Percentiles rank a stretch among this genome's conserved stretches.
These are phyloP conservation scores for Mollisia scopiformis DNA, from an alignment of 2,329 filamentous ascomycete genomes.

Conservation along the genomic window DNA sequence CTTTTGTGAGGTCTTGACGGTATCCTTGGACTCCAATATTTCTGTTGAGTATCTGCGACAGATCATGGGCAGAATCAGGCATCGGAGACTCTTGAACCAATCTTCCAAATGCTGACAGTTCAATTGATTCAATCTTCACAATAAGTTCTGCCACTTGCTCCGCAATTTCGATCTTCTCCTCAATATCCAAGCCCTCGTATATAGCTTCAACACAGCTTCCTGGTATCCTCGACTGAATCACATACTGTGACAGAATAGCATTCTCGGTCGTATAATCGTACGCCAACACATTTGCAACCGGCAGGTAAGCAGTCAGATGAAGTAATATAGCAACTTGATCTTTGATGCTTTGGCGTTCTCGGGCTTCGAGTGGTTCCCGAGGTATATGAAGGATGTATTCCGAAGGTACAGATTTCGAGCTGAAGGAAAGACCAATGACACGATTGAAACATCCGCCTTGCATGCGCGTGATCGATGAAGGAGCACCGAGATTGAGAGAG, in stretches of 20 bases:
- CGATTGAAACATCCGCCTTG: slow-evolving; percentile 1
- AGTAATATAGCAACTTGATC: background rate
- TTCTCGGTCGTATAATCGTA: slow-evolving; percentile 9
- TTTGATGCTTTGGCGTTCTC: background rate
- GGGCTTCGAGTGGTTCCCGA: background rate
- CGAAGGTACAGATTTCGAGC: background rate
- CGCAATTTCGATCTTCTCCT: background rate
- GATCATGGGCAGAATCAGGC: background rate
- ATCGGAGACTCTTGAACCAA: background rate
- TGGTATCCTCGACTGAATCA: slow-evolving; percentile 11
- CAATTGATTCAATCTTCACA: background rate
- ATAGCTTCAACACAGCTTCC: background rate
- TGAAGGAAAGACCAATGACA: slow-evolving; percentile 1
- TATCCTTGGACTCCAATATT: background rate
- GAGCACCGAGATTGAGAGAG: background rate
- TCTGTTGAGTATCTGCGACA: background rate
- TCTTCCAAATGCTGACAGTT: background rate
- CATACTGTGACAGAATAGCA: slow-evolving; percentile 12
- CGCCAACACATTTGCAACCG: background rate
- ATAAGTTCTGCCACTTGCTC: background rate
- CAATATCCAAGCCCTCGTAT: background rate
- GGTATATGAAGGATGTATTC: slow-evolving; percentile 10
- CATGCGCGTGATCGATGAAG: slow-evolving; percentile 4
- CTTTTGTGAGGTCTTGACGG: background rate
- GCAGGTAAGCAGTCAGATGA: background rate